These are phyloP conservation scores for Rutstroemia sp. DNA, from an alignment of 2,329 filamentous ascomycete genomes.

Conservation along the genomic window DNA sequence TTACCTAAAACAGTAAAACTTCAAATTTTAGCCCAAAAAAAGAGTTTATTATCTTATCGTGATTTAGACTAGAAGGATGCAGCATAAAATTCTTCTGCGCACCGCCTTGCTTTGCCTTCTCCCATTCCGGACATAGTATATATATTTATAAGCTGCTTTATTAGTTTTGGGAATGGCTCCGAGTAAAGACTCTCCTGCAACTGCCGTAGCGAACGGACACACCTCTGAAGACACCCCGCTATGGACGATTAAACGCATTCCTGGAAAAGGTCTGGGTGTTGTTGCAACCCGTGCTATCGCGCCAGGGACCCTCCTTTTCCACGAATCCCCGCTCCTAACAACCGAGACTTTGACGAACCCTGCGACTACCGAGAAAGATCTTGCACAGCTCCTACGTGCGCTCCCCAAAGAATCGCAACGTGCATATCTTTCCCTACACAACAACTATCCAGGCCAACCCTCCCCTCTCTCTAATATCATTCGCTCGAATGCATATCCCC, in stretches of 20 bases:
- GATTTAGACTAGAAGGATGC: background rate
- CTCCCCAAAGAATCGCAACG: constrained; percentile 17
- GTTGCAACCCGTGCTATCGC: constrained; percentile 19
- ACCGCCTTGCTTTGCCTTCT: no score
- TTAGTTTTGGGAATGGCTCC: constrained; percentile 9
- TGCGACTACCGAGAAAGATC: constrained; percentile 18
- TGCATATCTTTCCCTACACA: constrained; percentile 24
- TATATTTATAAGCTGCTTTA: background rate
- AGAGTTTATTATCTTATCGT: constrained; percentile 7
- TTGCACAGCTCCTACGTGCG: constrained; percentile 16
- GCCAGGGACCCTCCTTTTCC: constrained; percentile 26
- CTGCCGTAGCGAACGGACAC: background rate
- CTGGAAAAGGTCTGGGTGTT: constrained; percentile 24
- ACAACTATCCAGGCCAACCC: constrained; percentile 20
- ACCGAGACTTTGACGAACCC: constrained; percentile 20
- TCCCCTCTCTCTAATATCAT: constrained; percentile 22
- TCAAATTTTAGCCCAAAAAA: background rate
- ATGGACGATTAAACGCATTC: constrained; percentile 19
- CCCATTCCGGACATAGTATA: no score
- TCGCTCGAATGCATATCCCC: constrained; percentile 24
- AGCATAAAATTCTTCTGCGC: background rate
- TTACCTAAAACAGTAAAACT: constrained; percentile 20
- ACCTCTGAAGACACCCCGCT: constrained; percentile 4
- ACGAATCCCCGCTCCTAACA: constrained; percentile 25
- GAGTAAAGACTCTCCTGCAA: constrained; percentile 11